Base-by-base conservation (phyloP, 208 protist genomes). In the Trichomonas vaginalis region DNA sequence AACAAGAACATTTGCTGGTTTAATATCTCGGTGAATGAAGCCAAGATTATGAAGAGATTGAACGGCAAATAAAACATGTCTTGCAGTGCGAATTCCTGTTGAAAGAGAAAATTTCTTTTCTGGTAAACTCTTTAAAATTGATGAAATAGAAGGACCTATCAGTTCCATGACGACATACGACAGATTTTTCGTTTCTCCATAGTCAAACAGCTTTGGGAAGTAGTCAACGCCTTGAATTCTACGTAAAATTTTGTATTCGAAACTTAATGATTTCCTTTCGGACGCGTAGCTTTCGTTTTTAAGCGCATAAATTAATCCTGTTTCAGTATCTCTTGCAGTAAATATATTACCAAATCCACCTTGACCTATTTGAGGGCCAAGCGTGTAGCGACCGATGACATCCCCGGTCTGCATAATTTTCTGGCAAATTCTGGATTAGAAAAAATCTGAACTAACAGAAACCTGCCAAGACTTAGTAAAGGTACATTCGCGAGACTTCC, bases 291-390 rank as follows among this genome's bases (percentile, higher is more conserved):
- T 48, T 39, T 92, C 86, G 45, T 92, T 92, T 92, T 92, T 92
- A 15, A 92, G 42, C 0, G 86, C 86, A 47, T 92, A 92, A 42
- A 92, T 17, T 47, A 92, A 51, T 10, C 86, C 86, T 4, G 86
- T 92, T 51, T 92, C 86, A 17, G 86, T 45, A 47, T 92, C 86
- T 51, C 86, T 23, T 35, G 45, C 86, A 51, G 86, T 45, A 32
- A 92, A 92, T 35, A 92, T 92, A n/a, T 92, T 92, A 21, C 86
- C 86, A 32, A 92, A 92, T 2, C 40, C 86, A 49, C 86, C 86
- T 51, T 92, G 86, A 21, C 86, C 86, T 14, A 92, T 92, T 15
- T 92, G 86, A 15, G 86, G 86, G 3, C 86, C 86, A 51, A 92
- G 23, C 15, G 45, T 37, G 15, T 39, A 92, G 0, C 86, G 3